These are phyloP conservation scores for Pistacia integerrima DNA, from an alignment of 345 rosid species.

Conservation along the genomic window DNA sequence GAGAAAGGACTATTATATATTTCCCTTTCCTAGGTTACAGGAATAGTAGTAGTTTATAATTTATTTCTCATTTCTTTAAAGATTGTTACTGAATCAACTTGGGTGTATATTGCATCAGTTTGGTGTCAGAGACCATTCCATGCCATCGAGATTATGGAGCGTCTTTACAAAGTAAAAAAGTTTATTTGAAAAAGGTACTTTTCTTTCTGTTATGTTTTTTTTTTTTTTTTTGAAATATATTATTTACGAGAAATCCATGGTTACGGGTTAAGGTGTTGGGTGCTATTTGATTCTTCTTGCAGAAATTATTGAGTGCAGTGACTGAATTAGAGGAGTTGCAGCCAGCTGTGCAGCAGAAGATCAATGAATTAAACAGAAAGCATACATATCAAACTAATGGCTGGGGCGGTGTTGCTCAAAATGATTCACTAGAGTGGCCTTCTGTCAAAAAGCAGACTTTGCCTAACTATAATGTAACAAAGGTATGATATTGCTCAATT, in stretches of 20 bases:
- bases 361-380: conserved; percentile 55
- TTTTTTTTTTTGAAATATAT: not conserved
- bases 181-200: conserved; percentile 64
- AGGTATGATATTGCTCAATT: conserved; percentile 49
- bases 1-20: not conserved
- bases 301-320: conserved; percentile 72
- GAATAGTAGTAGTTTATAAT: not conserved
- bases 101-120: conserved; percentile 50
- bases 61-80: conserved; percentile 5
- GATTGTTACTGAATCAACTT: conserved; percentile 11
- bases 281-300: conserved; percentile 31
- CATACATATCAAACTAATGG: conserved; percentile 40
- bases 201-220: not conserved
- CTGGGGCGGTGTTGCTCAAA: conserved; percentile 35
- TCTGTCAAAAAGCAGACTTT: conserved; percentile 45
- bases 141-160: conserved; percentile 74
- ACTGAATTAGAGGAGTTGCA: conserved; percentile 81
- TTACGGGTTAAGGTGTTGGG: conserved; percentile 21
- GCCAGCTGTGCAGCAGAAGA: conserved; percentile 71
- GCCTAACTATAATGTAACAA: conserved; percentile 37
- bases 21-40: not conserved
- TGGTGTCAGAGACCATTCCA: conserved; percentile 95
- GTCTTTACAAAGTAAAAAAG: conserved; percentile 48
- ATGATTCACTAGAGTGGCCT: conserved; percentile 48
- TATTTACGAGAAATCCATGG: conserved; percentile 7